Evolutionary conservation across 2,329 filamentous ascomycete genomes (phyloP), one percentile per base, ranked within the genome.

Genomic region (Lachnellula willkommii): DNA sequence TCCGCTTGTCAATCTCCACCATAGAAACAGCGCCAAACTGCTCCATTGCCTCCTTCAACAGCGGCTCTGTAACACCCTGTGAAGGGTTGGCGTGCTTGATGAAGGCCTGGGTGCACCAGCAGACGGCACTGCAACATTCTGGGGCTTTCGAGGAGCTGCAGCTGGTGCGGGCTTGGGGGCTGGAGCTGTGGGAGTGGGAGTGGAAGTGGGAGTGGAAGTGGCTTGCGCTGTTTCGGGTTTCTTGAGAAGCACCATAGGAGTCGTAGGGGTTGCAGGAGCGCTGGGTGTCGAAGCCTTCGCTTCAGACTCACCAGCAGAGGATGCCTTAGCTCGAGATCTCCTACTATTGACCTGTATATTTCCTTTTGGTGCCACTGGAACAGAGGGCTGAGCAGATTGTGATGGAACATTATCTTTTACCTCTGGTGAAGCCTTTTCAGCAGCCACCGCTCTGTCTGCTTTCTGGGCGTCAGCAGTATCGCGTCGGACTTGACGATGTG

Each of bases 1-100:
- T 96, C 66, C 92, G 88, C 71, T 91, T 92, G 69, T 97, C 93
- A 53, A 97, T 93, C 65, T 96, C 93, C 17, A 96, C 89, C 62
- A 84, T 87, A 0, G 82, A 82, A 47, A 96, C 82, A 1, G 81
- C 71, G 1, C 93, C 93, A 64, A 90, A 95, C 0, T 75, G 72
- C 46, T 85, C 79, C 68, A 97, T 83, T 1, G 88, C 85, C 63
- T 87, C 81, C 65, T 87, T 85, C 1, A 97, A 82, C 0, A 91
- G 73, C 0, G 86, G 75, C 68, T 96, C 93, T 0, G 90, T 96
- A 47, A 96, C 89, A 14, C 93, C 93, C 69, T 96, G 93, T 0
- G 91, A 94, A 11, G 90, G 84, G 68, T 95, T 96, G 51, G 87
- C 88, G 65, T 91, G 87, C 71, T 92, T 92, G 58, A 92, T 76